These are phyloP conservation scores for Tieghemiomyces parasiticus DNA, from an alignment of 192 early-diverging fungal genomes.

Conservation along the genomic window DNA sequence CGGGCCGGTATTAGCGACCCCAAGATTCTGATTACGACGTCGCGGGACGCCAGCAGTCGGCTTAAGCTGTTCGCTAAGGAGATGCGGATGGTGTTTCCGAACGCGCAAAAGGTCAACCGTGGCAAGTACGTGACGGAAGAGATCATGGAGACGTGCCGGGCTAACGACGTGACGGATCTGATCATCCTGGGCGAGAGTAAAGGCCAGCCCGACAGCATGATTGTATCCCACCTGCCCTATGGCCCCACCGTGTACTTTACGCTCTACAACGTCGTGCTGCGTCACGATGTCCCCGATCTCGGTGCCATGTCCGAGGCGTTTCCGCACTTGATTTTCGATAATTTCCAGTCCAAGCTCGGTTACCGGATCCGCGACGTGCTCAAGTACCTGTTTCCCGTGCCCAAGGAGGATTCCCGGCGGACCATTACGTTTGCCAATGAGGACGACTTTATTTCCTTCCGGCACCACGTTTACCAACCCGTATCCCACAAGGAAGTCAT, in stretches of 20 bases:
- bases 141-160: slow-evolving; percentile 86
- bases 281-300: slow-evolving; percentile 93
- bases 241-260: slow-evolving; percentile 97
- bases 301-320: slow-evolving; percentile 96
- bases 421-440: slow-evolving; percentile 97
- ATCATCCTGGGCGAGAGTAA: slow-evolving; percentile 91
- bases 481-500: slow-evolving; percentile 77
- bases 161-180: slow-evolving; percentile 89
- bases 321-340: slow-evolving; percentile 93
- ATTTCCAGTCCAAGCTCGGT: slow-evolving; percentile 82
- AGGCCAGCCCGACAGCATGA: slow-evolving; percentile 93
- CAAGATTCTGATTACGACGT: slow-evolving; percentile 94
- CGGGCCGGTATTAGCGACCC: slow-evolving; percentile 85
- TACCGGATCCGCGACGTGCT: slow-evolving; percentile 68
- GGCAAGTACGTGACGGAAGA: slow-evolving; percentile 93
- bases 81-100: slow-evolving; percentile 88
- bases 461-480: slow-evolving; percentile 94
- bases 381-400: slow-evolving; percentile 95
- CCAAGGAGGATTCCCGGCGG: slow-evolving; percentile 88
- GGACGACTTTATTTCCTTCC: slow-evolving; percentile 91
- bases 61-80: slow-evolving; percentile 96
- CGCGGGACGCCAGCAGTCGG: slow-evolving; percentile 80
- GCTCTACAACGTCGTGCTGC: slow-evolving; percentile 90
- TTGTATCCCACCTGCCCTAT: slow-evolving; percentile 91
- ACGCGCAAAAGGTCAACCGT: slow-evolving; percentile 94